Evolutionary conservation across 1,284 basidiomycete species (phyloP).

Genomic region (Phellopilus nigrolimitatus): DNA sequence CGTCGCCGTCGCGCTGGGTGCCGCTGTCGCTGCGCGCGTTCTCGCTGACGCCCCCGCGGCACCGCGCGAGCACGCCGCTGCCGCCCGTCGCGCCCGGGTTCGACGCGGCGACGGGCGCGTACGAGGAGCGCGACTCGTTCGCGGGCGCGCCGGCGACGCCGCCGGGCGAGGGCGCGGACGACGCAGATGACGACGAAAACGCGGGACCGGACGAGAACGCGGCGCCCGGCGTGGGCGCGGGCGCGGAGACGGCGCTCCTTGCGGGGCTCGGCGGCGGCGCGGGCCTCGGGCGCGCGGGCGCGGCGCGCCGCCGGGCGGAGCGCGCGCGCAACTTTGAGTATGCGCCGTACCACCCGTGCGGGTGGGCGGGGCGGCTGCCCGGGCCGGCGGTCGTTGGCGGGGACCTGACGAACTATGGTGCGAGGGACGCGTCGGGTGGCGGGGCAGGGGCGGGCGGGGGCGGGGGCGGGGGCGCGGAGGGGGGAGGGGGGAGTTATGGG

Average conservation of each 20-base stretch:
- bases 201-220: no score
- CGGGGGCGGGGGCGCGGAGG: background rate
- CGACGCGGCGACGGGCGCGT: constrained; percentile 25
- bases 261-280: no score
- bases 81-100: constrained; percentile 49
- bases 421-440: background rate
- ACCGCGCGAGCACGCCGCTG: constrained; percentile 53
- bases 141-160: no score
- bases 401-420: constrained; percentile 26
- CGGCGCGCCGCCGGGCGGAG: no score
- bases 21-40: constrained; percentile 57
- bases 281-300: no score
- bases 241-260: background rate
- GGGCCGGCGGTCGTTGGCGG: constrained; percentile 47
- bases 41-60: constrained; percentile 47
- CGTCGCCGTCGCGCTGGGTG: constrained; percentile 65
- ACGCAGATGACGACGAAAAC: no score
- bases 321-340: no score
- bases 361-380: constrained; percentile 60
- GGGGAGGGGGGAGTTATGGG: no score
- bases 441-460: background rate
- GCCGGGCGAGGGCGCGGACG: no score
- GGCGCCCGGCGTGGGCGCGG: background rate
- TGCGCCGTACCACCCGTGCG: constrained; percentile 53
- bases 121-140: constrained; percentile 64